Percentiles rank a stretch among this genome's conserved stretches.
Evolutionary conservation across 1,284 basidiomycete genomes (phyloP).

Genomic region (Flammula alnicola): DNA sequence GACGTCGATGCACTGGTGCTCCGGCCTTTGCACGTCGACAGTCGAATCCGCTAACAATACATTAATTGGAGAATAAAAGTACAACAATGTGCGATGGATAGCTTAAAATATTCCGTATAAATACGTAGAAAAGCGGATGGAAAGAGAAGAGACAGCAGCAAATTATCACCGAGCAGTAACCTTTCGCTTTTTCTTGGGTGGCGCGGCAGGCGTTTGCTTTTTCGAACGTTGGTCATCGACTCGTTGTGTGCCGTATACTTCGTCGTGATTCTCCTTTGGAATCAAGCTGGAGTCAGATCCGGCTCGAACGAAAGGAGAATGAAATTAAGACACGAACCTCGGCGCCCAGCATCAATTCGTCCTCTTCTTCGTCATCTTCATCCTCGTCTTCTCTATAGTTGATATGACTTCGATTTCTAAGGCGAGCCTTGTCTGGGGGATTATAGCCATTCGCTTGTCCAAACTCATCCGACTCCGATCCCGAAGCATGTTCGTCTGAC

Average conservation of each 20-base stretch:
- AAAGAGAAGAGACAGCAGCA: not conserved
- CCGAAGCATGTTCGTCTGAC: conserved; percentile 2
- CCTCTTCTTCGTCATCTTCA: conserved; percentile 49
- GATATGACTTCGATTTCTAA: conserved; percentile 20
- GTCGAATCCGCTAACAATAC: not conserved
- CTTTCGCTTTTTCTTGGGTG: conserved; percentile 41
- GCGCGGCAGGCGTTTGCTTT: conserved; percentile 16
- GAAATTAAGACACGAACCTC: conserved; percentile 40
- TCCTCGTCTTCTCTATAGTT: conserved; percentile 28
- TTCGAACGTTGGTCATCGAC: conserved; percentile 18
- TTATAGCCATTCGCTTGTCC: too few relatives aligned
- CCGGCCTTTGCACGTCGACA: too few relatives aligned
- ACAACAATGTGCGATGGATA: not conserved
- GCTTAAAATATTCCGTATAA: not conserved
- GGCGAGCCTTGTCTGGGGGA: conserved; percentile 2
- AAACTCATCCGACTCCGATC: conserved; percentile 3
- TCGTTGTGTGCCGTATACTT: conserved; percentile 35
- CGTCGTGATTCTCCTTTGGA: conserved; percentile 39
- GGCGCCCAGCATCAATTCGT: conserved; percentile 59
- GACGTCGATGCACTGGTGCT: too few relatives aligned
- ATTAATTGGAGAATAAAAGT: not conserved
- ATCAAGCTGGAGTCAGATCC: not conserved
- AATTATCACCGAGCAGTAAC: conserved; percentile 23
- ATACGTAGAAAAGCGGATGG: not conserved
- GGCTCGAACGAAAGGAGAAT: not conserved